A percentile compares a stretch with the other conserved stretches of the same genome.
Evolutionary conservation across 208 protist genomes (phyloP).

Genomic region (Trichomonas tenax): DNA sequence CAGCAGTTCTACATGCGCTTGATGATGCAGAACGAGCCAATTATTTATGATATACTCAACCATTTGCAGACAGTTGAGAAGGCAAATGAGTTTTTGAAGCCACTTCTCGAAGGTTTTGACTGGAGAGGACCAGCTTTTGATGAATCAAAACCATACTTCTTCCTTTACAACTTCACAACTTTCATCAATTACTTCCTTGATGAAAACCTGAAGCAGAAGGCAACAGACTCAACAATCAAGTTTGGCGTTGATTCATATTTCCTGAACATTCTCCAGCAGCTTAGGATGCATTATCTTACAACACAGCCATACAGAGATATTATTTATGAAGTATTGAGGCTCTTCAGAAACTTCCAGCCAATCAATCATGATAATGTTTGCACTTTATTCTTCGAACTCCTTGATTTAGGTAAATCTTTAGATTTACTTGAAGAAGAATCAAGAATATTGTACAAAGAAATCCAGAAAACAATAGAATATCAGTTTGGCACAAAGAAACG

Average conservation of each 20-base stretch:
- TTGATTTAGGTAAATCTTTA: neutral
- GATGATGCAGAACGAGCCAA: neutral
- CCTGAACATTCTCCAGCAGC: neutral
- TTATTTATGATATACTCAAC: neutral
- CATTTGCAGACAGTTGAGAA: neutral
- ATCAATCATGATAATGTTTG: neutral
- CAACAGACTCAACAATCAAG: no score
- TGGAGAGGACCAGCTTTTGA: neutral
- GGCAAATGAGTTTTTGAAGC: neutral
- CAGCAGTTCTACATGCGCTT: neutral
- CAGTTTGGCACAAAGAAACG: neutral
- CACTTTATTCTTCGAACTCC: neutral
- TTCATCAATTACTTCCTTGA: neutral
- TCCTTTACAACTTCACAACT: neutral
- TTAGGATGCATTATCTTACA: neutral
- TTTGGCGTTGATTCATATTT: neutral
- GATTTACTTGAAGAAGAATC: neutral
- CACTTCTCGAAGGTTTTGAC: neutral
- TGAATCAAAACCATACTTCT: neutral
- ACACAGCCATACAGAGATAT: neutral
- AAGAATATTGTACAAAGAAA: neutral
- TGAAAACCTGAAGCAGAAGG: neutral
- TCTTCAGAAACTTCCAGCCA: neutral
- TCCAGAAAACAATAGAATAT: neutral
- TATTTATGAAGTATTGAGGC: neutral